Evolutionary conservation across 495 filamentous ascomycete species (phyloP), one percentile per base, ranked within the genome.

Genomic region (Neurospora sp.): DNA sequence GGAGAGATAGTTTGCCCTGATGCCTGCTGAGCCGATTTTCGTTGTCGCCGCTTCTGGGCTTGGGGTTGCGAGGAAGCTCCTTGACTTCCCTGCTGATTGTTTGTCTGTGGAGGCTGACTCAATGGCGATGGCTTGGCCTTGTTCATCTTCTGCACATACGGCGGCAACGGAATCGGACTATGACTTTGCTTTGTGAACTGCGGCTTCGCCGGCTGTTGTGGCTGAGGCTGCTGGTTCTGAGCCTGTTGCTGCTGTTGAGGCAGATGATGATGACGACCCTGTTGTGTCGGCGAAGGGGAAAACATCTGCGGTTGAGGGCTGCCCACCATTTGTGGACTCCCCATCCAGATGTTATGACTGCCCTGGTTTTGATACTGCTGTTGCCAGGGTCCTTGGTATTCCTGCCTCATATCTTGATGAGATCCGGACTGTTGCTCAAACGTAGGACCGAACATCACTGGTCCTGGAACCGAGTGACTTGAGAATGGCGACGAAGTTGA

Each of bases 331-430:
- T 74, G 72, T 28, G 72, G 73, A n/a, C 21, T 39, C 15, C 39
- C 31, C 34, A 71, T 70, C 70, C 79, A 80, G 1, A 71, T 34
- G 40, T 82, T 77, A 19, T 78, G 75, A 28, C 11, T 54, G 1
- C 36, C 39, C 38, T 72, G 74, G 31, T 31, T 69, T 37, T 48
- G 39, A 9, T 71, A 45, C 40, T 73, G 76, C 69, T 84, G 78
- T 42, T 79, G 74, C 76, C 80, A 79, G 10, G 81, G 74, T 1
- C 77, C 72, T 48, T 74, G 81, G 66, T 85, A 85, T 40, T 86
- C 83, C 62, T 81, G 80, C 59, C 82, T 80, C 39, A 84, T 86
- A 36, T 84, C 83, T 69, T 84, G 84, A 71, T 88, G 85, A 71
- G 79, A 74, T 45, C 38, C 73, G 0, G 76, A 45, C 70, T 73